Conservation (phyloP, 1,139 yeast species). For the Hyphopichia wangnamkhiaoensis region DNA sequence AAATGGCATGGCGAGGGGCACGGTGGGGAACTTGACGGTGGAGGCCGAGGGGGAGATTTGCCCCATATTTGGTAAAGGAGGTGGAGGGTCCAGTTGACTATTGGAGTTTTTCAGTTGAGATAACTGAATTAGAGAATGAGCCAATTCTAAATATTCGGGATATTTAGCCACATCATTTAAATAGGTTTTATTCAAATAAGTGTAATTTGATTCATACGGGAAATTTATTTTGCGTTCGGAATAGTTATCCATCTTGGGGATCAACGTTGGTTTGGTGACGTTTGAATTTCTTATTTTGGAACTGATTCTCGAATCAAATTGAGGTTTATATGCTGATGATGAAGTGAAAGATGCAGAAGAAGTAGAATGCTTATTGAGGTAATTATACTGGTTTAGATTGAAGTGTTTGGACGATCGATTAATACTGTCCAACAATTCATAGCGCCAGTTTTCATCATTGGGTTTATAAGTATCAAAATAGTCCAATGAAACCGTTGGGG, state of each 20-base stretch:
- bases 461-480: slow-evolving; percentile 52
- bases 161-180: slow-evolving; percentile 45
- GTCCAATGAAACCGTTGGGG: slow-evolving; percentile 48
- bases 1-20: slow-evolving; percentile 5
- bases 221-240: slow-evolving; percentile 47
- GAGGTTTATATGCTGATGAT: slow-evolving; percentile 29
- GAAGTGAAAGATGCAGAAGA: slow-evolving; percentile 2
- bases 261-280: slow-evolving; percentile 22
- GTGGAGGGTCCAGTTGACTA: slow-evolving; percentile 6
- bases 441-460: slow-evolving; percentile 50
- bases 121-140: slow-evolving; percentile 44
- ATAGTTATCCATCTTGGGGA: slow-evolving; percentile 22
- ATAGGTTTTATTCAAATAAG: slow-evolving; percentile 49
- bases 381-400: slow-evolving; percentile 31
- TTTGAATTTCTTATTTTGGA: slow-evolving; percentile 25
- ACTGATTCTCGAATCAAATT: slow-evolving; percentile 43
- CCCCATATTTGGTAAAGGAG: slow-evolving; percentile 3
- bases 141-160: slow-evolving; percentile 52
- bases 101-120: slow-evolving; percentile 28
- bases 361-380: slow-evolving; percentile 25
- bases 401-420: slow-evolving; percentile 31
- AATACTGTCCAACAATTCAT: slow-evolving; percentile 42
- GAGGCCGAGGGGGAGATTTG: slow-evolving; percentile 1
- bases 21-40: slow-evolving; percentile 8
- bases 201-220: slow-evolving; percentile 57